Conservation (phyloP, 129 eudicot species). For the Calendula officinalis region DNA sequence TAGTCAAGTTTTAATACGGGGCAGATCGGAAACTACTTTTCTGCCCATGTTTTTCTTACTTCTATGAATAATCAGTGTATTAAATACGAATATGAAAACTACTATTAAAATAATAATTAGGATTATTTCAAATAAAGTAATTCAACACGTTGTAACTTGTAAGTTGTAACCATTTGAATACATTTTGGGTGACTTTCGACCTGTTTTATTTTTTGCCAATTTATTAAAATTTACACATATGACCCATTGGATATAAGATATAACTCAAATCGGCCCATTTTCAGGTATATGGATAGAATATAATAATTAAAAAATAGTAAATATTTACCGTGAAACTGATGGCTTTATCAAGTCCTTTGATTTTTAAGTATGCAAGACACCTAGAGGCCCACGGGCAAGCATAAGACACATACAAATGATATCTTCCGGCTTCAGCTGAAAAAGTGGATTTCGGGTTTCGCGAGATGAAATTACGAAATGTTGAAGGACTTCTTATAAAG, state of each 20-base stretch:
- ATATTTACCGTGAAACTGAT: conserved; percentile 63
- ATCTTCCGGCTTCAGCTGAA: conserved; percentile 84
- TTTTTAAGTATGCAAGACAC: conserved; percentile 75
- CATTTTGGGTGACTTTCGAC: background rate
- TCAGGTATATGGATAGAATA: background rate
- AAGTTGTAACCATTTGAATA: background rate
- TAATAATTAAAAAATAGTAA: background rate
- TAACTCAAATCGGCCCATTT: background rate
- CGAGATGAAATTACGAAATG: conserved; percentile 72
- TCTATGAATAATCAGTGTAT: background rate
- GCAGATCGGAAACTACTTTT: background rate
- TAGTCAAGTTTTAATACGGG: background rate
- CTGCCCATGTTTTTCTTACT: background rate
- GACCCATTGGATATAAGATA: background rate
- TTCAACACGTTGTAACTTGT: background rate
- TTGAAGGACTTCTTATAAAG: conserved; percentile 69
- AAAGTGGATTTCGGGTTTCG: conserved; percentile 68
- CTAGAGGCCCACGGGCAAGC: conserved; percentile 98
- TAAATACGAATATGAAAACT: background rate
- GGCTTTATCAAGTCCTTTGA: conserved; percentile 82
- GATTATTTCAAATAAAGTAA: background rate
- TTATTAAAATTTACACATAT: background rate
- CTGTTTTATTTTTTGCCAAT: background rate
- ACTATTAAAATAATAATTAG: background rate
- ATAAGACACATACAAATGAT: conserved; percentile 82